Percentiles rank a stretch among this genome's conserved stretches.
phyloP scores from a whole-genome alignment of 805 yeast genomes.

The Yamadazyma endophytica region DNA sequence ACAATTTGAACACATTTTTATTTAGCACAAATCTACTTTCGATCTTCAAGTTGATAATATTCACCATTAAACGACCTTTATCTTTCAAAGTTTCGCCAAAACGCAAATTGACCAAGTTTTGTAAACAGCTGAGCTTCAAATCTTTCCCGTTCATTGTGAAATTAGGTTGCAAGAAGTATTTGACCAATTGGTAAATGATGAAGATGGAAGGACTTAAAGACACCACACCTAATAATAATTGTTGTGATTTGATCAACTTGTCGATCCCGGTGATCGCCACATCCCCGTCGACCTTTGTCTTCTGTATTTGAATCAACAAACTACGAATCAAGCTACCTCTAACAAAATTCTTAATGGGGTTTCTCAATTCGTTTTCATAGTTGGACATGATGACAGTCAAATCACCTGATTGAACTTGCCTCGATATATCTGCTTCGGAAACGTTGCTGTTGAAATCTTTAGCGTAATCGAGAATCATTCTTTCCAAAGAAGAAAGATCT shows the following conservation, averaged over 20 bases:
- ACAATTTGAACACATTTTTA: conserved; percentile 7
- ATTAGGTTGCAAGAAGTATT: conserved; percentile 33
- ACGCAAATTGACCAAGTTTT: conserved; percentile 52
- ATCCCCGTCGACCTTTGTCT: conserved; percentile 92
- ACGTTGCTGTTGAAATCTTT: conserved; percentile 21
- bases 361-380: conserved; percentile 71
- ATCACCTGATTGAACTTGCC: conserved; percentile 66
- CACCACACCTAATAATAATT: conserved; percentile 86
- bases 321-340: conserved; percentile 73
- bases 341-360: conserved; percentile 61
- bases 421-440: conserved; percentile 33
- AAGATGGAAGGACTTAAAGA: conserved; percentile 81
- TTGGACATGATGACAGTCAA: conserved; percentile 72
- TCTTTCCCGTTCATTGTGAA: conserved; percentile 26
- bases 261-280: conserved; percentile 89
- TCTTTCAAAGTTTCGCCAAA: conserved; percentile 9
- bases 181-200: conserved; percentile 45
- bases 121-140: conserved; percentile 41
- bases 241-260: conserved; percentile 82
- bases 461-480: conserved; percentile 78
- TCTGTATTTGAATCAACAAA: conserved; percentile 86
- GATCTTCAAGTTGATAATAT: conserved; percentile 13
- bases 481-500: conserved; percentile 73
- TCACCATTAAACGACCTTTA: conserved; percentile 11
- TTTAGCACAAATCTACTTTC: conserved; percentile 10